Evolutionary conservation across 1,139 yeast species (phyloP).

Genomic region (Saccharomyces uvarum): DNA sequence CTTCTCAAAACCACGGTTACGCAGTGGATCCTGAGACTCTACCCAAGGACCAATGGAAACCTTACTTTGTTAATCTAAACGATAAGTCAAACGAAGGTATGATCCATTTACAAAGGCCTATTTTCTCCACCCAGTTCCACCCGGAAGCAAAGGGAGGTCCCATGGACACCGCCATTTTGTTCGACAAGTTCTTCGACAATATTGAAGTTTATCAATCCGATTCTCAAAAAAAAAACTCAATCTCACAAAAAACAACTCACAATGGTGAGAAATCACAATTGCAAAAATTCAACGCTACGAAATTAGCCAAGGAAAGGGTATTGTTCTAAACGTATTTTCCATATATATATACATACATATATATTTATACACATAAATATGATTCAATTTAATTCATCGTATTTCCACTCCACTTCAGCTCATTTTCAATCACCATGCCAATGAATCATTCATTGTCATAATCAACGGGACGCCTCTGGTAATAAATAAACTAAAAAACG

Average conservation of each 20-base stretch:
- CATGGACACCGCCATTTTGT: constrained; percentile 78
- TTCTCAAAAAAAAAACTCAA: constrained; percentile 26
- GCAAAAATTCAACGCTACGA: constrained; percentile 58
- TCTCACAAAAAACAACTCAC: constrained; percentile 33
- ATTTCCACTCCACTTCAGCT: not conserved
- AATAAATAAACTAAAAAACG: not conserved
- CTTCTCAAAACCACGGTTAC: constrained; percentile 97
- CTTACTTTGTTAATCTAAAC: constrained; percentile 84
- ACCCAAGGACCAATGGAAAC: constrained; percentile 61
- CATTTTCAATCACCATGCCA: not conserved
- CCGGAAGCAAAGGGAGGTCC: constrained; percentile 99
- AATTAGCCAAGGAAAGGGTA: constrained; percentile 82
- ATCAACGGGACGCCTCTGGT: not conserved
- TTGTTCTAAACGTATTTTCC: constrained; percentile 4
- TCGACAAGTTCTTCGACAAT: constrained; percentile 77
- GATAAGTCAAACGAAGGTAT: constrained; percentile 96
- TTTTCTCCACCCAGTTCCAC: constrained; percentile 94
- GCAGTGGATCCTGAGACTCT: constrained; percentile 84
- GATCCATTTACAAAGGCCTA: constrained; percentile 79
- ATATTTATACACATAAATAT: not conserved
- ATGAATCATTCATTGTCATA: not conserved
- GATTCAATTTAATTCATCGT: not conserved
- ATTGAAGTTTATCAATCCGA: constrained; percentile 49
- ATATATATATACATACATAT: constrained; percentile 4
- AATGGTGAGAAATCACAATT: not conserved